Evolutionary conservation across 768 basidiomycete genomes (phyloP).

Genomic region (Lactarius hengduanensis): DNA sequence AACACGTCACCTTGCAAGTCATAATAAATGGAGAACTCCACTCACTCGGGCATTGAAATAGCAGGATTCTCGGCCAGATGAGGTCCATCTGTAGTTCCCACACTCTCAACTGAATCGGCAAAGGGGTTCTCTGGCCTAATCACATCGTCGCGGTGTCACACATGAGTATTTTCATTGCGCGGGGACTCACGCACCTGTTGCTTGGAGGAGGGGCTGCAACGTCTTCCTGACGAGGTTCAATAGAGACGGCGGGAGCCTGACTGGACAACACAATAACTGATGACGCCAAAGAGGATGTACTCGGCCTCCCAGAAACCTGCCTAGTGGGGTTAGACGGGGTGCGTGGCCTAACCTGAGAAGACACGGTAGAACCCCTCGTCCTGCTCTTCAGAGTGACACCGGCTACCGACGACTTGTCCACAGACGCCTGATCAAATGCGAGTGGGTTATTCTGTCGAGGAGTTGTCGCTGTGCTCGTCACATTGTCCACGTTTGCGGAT

Average conservation of each 20-base stretch:
- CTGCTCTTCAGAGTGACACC: slow-evolving; percentile 19
- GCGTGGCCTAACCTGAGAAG: slow-evolving; percentile 27
- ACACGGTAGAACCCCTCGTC: slow-evolving; percentile 27
- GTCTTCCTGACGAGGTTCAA: slow-evolving; percentile 17
- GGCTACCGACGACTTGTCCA: slow-evolving; percentile 17
- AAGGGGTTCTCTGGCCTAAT: slow-evolving; percentile 12
- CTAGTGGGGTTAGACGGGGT: slow-evolving; percentile 24
- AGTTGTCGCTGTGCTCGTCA: slow-evolving; percentile 5
- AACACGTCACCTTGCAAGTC: not conserved
- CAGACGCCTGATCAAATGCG: not conserved
- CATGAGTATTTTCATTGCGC: not conserved
- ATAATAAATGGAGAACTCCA: not conserved
- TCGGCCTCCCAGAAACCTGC: slow-evolving; percentile 22
- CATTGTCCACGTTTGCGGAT: slow-evolving; percentile 4
- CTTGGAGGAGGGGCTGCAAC: not conserved
- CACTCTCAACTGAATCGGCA: slow-evolving; percentile 14
- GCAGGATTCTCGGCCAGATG: slow-evolving; percentile 4
- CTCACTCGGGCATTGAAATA: slow-evolving; percentile 19
- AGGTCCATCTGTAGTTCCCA: slow-evolving; percentile 7
- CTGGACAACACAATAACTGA: slow-evolving; percentile 13
- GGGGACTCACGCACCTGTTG: slow-evolving; percentile 13
- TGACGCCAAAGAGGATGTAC: slow-evolving; percentile 23
- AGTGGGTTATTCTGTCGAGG: slow-evolving; percentile 16
- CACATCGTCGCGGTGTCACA: not conserved
- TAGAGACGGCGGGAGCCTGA: not conserved